These are phyloP conservation scores for Beverwykella pulmonaria DNA, from an alignment of 495 filamentous ascomycete species.

Conservation along the genomic window DNA sequence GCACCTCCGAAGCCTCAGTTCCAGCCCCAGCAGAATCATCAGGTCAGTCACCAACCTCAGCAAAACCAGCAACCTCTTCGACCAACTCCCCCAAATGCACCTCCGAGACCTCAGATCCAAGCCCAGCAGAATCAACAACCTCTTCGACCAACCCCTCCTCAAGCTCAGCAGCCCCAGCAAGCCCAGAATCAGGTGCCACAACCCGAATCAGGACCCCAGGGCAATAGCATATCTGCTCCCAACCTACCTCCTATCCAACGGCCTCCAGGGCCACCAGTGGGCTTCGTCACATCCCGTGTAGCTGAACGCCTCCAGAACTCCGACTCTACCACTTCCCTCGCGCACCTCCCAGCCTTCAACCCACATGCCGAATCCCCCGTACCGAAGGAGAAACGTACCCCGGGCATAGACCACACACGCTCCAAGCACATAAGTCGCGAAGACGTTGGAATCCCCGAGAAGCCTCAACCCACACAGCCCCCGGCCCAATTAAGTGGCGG, in stretches of 20 bases:
- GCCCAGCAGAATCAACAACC: conserved; percentile 9
- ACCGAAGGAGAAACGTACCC: conserved; percentile 72
- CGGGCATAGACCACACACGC: conserved; percentile 80
- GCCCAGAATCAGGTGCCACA: conserved; percentile 7
- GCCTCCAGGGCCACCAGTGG: conserved; percentile 48
- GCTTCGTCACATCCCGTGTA: conserved; percentile 79
- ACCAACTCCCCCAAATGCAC: conserved; percentile 11
- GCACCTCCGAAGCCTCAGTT: conserved; percentile 17
- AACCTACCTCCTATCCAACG: conserved; percentile 16
- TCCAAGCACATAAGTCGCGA: conserved; percentile 64
- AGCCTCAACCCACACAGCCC: conserved; percentile 15
- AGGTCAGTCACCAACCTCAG: not conserved
- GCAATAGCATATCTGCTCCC: conserved; percentile 20
- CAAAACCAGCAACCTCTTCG: conserved; percentile 15
- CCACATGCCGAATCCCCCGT: conserved; percentile 81
- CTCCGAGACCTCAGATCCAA: not conserved
- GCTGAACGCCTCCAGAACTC: conserved; percentile 50
- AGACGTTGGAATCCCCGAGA: conserved; percentile 45
- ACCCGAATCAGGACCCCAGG: not conserved
- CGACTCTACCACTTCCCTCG: conserved; percentile 41
- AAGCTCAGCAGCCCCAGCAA: conserved; percentile 1
- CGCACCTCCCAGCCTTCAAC: conserved; percentile 69
- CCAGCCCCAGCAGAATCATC: conserved; percentile 10
- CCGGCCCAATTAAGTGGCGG: not conserved
- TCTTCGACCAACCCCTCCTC: conserved; percentile 9